These are phyloP conservation scores for Carex littledalei DNA, from an alignment of 176 grass and related monocot genomes.

Conservation along the genomic window DNA sequence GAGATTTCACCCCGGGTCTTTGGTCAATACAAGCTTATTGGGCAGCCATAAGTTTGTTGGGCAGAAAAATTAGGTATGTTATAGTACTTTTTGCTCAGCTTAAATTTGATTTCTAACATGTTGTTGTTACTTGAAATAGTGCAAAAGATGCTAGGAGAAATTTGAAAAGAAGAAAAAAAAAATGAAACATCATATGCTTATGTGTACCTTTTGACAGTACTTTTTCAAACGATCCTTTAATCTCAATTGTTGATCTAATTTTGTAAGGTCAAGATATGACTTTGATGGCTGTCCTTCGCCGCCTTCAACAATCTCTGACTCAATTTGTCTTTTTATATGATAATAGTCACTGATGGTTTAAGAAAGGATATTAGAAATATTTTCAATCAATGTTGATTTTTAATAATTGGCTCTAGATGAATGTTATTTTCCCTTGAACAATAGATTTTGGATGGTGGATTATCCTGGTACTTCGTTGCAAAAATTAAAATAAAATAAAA, in stretches of 20 bases:
- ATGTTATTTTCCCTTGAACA: background rate
- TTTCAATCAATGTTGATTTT: background rate
- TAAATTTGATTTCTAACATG: background rate
- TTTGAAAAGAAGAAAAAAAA: background rate
- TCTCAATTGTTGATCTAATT: conserved; percentile 81
- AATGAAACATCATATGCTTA: background rate
- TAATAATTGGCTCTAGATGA: background rate
- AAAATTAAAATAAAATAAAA: conserved; percentile 22
- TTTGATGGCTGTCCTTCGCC: conserved; percentile 46
- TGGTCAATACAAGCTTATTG: background rate
- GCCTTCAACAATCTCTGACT: conserved; percentile 76
- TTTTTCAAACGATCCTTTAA: conserved; percentile 97
- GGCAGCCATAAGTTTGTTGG: background rate
- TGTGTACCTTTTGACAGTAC: conserved; percentile 86
- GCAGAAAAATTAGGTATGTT: background rate
- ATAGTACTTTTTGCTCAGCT: background rate
- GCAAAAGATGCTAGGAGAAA: background rate
- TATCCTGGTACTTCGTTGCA: background rate
- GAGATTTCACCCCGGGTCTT: background rate
- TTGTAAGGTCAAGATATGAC: conserved; percentile 84
- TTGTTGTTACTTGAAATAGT: background rate
- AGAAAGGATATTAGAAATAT: background rate
- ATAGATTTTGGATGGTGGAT: conserved; percentile 3
- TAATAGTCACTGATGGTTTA: conserved; percentile 71
- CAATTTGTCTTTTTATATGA: conserved; percentile 98